Percentiles rank a stretch among this genome's conserved stretches.
Conservation (phyloP, 306 rosid genomes). For the Vachellia pachyceras region DNA sequence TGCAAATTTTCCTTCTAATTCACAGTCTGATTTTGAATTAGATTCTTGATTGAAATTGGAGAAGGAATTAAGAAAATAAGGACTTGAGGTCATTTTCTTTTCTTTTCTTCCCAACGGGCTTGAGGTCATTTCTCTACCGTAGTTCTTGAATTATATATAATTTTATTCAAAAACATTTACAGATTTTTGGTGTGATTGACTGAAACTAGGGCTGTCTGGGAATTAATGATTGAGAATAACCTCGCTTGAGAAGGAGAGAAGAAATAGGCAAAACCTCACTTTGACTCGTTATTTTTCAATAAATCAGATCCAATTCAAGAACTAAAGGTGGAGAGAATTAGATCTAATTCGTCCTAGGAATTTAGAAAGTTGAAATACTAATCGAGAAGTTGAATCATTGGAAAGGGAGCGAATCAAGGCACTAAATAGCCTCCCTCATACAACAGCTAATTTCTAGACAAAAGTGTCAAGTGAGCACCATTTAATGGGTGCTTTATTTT, state of each 20-base stretch:
- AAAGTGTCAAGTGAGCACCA: neutral
- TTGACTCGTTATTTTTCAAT: neutral
- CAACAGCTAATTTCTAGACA: neutral
- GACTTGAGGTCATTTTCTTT: neutral
- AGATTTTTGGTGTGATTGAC: neutral
- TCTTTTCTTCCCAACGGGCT: too few species aligned
- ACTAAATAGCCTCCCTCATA: neutral
- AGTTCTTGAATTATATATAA: neutral
- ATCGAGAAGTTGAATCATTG: neutral
- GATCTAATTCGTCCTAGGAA: neutral
- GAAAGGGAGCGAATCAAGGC: neutral
- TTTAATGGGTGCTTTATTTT: neutral
- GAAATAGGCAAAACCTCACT: neutral
- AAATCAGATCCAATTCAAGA: too few species aligned
- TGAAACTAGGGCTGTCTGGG: neutral
- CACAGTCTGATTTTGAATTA: neutral
- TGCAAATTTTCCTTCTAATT: neutral
- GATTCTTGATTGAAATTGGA: neutral
- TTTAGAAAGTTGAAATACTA: neutral
- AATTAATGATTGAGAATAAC: neutral
- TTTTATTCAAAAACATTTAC: neutral
- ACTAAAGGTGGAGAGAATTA: too few species aligned
- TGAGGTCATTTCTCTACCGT: neutral
- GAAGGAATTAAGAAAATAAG: neutral
- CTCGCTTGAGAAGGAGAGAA: neutral